Evolutionary conservation across 176 grass and related monocot species (phyloP), one percentile per base, ranked within the genome.

Genomic region (Musa acuminata): DNA sequence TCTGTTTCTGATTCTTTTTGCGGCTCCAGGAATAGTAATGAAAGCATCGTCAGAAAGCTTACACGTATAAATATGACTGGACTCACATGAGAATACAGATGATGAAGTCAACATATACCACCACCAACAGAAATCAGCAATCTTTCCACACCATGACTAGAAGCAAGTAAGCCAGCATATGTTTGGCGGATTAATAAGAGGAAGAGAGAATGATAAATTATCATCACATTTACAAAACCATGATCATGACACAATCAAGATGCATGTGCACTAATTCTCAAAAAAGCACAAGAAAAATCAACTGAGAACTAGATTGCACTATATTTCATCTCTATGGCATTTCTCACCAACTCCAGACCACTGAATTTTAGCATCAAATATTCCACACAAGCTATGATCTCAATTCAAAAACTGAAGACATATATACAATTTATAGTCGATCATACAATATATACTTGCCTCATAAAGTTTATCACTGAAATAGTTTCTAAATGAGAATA

Each of bases 1-100:
- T 72, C 51, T 72, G 70, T 72, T 72, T 72, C 70, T 52, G 70
- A 72, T 72, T 73, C 51, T 73, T 73, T 43, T 50, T 73, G 71
- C 1, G 27, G n/a, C 23, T 54, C 27, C 7, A 49, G 43, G 26
- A 69, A 69, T 49, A 1, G 13, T 49, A 69, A 69, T 9, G 13
- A n/a, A 69, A 69, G 13, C 17, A 49, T 20, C 13, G 35, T 9
- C 8, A 69, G 29, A 69, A 35, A 49, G 67, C 16, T 69, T 49
- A 50, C 27, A 49, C 10, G 26, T 49, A n/a, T 8, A 1, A 12
- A 6, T 2, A 69, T 50, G 19, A 14, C 6, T 9, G 19, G 11
- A 69, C 19, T 50, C 17, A 19, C 11, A 16, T 43, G 4, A 43
- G 35, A 43, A 43, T 6, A 69, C 29, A 16, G n/a, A 13, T 26